Evolutionary conservation across 202 grass and related monocot species (phyloP).

Genomic region (Schoenoplectus tabernaemontani): DNA sequence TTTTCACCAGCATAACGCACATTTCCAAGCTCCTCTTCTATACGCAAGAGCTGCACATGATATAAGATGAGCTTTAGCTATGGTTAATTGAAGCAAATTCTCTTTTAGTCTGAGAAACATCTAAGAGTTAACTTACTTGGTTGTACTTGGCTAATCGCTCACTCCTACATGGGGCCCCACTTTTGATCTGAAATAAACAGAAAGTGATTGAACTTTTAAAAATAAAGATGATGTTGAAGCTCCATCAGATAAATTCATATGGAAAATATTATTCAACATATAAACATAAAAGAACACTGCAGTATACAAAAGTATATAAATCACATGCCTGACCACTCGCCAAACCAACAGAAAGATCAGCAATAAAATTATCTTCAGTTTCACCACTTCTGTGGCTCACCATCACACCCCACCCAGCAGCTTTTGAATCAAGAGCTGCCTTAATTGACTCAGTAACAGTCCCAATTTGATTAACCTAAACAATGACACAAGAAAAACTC

Average conservation of each 20-base stretch:
- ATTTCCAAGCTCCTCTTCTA: constrained; percentile 88
- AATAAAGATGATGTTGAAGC: not conserved
- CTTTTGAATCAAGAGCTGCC: constrained; percentile 83
- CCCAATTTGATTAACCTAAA: constrained; percentile 92
- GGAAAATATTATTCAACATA: not conserved
- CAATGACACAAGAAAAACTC: not conserved
- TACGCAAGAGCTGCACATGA: constrained; percentile 52
- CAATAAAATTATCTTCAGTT: constrained; percentile 96
- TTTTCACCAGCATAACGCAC: constrained; percentile 73
- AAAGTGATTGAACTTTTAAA: not conserved
- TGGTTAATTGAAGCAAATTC: not conserved
- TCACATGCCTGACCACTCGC: constrained; percentile 81
- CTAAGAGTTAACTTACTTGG: constrained; percentile 40
- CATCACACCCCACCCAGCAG: constrained; percentile 96
- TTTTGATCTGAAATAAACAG: constrained; percentile 75
- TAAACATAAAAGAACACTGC: not conserved
- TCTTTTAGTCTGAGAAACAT: not conserved
- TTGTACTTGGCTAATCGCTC: constrained; percentile 93
- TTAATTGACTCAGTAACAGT: constrained; percentile 84
- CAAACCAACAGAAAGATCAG: constrained; percentile 84
- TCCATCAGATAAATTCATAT: not conserved
- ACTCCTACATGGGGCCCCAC: constrained; percentile 79
- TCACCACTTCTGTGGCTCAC: constrained; percentile 96
- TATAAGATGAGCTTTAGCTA: not conserved
- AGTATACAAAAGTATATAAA: not conserved